Conservation (phyloP, 2,329 filamentous ascomycete species). For the Neonectria ditissima region DNA sequence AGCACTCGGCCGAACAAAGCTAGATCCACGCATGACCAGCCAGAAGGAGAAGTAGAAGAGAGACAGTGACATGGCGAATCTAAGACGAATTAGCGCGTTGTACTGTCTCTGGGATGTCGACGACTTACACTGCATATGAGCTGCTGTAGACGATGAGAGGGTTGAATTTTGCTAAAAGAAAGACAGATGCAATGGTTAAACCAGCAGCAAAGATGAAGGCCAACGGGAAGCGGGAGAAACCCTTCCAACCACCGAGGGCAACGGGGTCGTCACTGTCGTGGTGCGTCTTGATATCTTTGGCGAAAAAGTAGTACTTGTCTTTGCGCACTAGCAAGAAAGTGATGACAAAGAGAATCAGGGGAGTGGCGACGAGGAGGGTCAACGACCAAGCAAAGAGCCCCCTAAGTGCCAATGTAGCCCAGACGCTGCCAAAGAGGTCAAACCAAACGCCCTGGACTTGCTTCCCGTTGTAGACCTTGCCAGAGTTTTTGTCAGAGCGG, state of each 20-base stretch:
- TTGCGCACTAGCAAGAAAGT: constrained; percentile 75
- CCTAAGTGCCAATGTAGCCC: constrained; percentile 82
- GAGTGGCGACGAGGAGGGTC: constrained; percentile 82
- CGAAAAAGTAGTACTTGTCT: constrained; percentile 92
- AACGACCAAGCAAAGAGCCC: constrained; percentile 91
- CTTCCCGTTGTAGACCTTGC: constrained; percentile 74
- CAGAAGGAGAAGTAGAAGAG: constrained; percentile 85
- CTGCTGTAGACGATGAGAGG: constrained; percentile 93
- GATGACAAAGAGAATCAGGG: constrained; percentile 76
- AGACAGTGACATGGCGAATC: constrained; percentile 86
- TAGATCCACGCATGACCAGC: constrained; percentile 83
- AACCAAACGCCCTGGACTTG: constrained; percentile 88
- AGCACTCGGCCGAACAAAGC: constrained; percentile 85
- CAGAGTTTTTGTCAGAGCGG: constrained; percentile 64
- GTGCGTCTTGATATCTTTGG: constrained; percentile 67
- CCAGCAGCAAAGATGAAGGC: constrained; percentile 76
- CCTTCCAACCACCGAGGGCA: constrained; percentile 79
- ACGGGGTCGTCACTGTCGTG: constrained; percentile 72
- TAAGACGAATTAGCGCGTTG: constrained; percentile 43
- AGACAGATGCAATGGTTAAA: constrained; percentile 78
- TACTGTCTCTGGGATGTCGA: too few species aligned
- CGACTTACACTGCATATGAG: constrained; percentile 76
- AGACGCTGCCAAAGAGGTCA: constrained; percentile 84
- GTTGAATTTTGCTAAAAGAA: constrained; percentile 84
- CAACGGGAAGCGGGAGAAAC: constrained; percentile 86